Conservation (phyloP, 306 rosid species). For the Acacia crassicarpa region DNA sequence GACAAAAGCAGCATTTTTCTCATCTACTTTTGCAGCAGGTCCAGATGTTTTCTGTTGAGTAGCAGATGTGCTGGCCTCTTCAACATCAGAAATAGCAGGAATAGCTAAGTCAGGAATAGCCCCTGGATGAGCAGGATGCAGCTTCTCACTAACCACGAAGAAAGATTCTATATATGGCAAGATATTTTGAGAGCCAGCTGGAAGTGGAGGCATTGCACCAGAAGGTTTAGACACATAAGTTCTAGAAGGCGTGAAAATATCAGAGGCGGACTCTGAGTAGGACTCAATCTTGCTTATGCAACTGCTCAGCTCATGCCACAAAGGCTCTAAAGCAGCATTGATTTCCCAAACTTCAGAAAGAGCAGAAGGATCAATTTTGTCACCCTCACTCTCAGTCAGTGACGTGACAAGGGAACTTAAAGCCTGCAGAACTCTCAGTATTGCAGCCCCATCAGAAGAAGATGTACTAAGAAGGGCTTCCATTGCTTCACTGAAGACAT, state of each 20-base stretch:
- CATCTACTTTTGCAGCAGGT: slow-evolving; percentile 64
- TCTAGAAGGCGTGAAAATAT: slow-evolving; percentile 47
- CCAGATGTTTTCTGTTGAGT: slow-evolving; percentile 58
- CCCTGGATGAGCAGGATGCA: slow-evolving; percentile 79
- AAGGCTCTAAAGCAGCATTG: slow-evolving; percentile 83
- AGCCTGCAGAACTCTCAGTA: slow-evolving; percentile 94
- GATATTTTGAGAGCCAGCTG: slow-evolving; percentile 91
- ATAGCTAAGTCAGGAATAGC: slow-evolving; percentile 58
- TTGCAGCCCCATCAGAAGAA: slow-evolving; percentile 91
- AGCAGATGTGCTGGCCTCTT: slow-evolving; percentile 66
- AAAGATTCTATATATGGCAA: slow-evolving; percentile 93
- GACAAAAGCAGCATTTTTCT: slow-evolving; percentile 72
- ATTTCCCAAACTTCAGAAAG: slow-evolving; percentile 75
- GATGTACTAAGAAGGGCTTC: slow-evolving; percentile 79
- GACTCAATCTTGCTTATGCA: slow-evolving; percentile 92
- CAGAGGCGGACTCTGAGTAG: slow-evolving; percentile 75
- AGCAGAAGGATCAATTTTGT: slow-evolving; percentile 43
- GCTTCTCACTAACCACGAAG: slow-evolving; percentile 93
- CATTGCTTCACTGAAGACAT: slow-evolving; percentile 66
- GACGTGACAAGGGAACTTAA: slow-evolving; percentile 80
- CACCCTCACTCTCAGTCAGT: slow-evolving; percentile 61
- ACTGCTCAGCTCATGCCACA: slow-evolving; percentile 90
- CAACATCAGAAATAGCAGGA: slow-evolving; percentile 70
- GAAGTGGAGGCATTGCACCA: slow-evolving; percentile 73
- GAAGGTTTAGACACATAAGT: slow-evolving; percentile 68